Evolutionary conservation across 768 basidiomycete species (phyloP).

Genomic region (Candolleomyces efflorescens): DNA sequence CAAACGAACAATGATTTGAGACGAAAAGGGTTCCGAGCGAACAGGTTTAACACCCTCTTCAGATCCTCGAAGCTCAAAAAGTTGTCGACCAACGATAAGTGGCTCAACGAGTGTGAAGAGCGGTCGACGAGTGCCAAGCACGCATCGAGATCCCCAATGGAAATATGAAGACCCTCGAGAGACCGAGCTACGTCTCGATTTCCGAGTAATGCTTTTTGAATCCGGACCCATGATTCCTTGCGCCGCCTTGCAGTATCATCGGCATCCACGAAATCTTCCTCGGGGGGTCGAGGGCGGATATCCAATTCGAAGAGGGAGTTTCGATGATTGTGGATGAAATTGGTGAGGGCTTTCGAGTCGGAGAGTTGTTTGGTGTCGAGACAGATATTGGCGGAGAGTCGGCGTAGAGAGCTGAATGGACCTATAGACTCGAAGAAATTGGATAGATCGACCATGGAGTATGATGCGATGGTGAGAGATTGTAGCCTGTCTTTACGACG

Average conservation of each 20-base stretch:
- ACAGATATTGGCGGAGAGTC: slow-evolving; percentile 17
- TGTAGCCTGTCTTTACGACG: slow-evolving; percentile 21
- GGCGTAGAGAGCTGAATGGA: slow-evolving; percentile 20
- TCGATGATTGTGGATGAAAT: slow-evolving; percentile 17
- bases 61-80: not conserved
- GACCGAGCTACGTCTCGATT: not conserved
- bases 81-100: not conserved
- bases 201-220: not conserved
- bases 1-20: not conserved
- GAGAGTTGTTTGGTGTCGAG: slow-evolving; percentile 20
- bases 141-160: not conserved
- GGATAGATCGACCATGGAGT: slow-evolving; percentile 26
- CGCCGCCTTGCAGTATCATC: not conserved
- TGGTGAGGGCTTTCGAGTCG: slow-evolving; percentile 17
- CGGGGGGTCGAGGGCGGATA: slow-evolving; percentile 12
- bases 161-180: not conserved
- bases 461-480: slow-evolving; percentile 28
- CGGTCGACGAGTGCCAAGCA: not conserved
- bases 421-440: slow-evolving; percentile 27
- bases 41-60: not conserved
- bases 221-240: not conserved
- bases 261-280: not conserved
- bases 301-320: slow-evolving; percentile 18
- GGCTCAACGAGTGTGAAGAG: not conserved
- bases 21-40: not conserved